Base-by-base conservation (phyloP, 148 eudicot genomes). In the Camellia granthamiana region DNA sequence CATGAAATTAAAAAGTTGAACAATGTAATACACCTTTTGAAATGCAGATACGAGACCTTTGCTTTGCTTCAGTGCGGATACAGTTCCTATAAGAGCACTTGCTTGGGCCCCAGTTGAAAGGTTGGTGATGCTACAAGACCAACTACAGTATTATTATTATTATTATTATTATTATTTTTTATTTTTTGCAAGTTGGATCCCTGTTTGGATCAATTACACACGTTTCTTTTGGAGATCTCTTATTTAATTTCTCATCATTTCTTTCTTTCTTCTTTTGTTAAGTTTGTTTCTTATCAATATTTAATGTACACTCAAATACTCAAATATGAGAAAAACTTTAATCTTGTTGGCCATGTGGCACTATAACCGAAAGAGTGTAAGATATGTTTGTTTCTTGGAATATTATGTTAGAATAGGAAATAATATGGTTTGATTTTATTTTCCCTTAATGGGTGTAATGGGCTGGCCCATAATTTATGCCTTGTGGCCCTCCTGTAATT, bases 41-140 rank as follows among this genome's bases (percentile, higher is more conserved):
- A 10, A 73, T 85, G 78, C 92, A 96, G 99, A 92, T 81, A 81
- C 88, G 54, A 92, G 87, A 73, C 98, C 99, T 76, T 82, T 96
- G 88, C 88, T 93, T 72, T 90, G 92, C 82, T 93, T 96, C 82
- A 91, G 88, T 77, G 95, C 99, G 23, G 98, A 96, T 81, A 92
- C 92, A 65, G 90, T 83, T 84, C 99, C 97, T 75, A 93, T 96
- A 56, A 90, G 99, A 84, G 79, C 95, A 80, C 91, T 96, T 81
- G 87, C 91, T 74, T 96, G 99, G 99, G 95, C 99, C 63, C 97
- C 97, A 56, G 79, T 43, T 76, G 91, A 87, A 76, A 94, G 99
- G 99, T 93, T 85, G 43, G 91, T 81, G 23, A 61, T 43, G 49
- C 74, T 74, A 23, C 47, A 12, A 49, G 64, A 71, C 52, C 44